Conservation (phyloP, 768 basidiomycete genomes). For the Xerocomellus amylosporus region DNA sequence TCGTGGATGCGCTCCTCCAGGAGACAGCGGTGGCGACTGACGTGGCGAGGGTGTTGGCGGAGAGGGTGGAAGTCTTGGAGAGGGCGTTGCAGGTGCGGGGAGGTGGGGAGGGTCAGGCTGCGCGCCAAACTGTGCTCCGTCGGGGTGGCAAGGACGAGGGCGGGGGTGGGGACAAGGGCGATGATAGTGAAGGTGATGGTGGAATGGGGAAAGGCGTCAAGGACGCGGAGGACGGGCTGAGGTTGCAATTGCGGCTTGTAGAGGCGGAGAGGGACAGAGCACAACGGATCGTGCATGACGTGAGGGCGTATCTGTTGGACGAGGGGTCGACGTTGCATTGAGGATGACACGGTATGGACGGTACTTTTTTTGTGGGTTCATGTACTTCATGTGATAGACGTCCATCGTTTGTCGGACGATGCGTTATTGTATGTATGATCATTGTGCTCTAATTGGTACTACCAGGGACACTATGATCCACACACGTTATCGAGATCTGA, state of each 20-base stretch:
- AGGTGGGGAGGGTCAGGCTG: neutral
- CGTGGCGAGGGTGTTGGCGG: conserved; percentile 17
- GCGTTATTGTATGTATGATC: neutral
- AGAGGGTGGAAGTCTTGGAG: conserved; percentile 27
- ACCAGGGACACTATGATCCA: neutral
- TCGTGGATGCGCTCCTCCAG: conserved; percentile 17
- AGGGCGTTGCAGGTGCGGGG: conserved; percentile 10
- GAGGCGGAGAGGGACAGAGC: conserved; percentile 24
- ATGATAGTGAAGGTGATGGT: too few species aligned
- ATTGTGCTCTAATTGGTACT: neutral
- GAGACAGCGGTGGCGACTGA: conserved; percentile 18
- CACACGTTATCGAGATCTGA: neutral
- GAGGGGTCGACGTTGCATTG: neutral
- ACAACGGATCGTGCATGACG: conserved; percentile 11
- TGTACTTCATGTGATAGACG: neutral
- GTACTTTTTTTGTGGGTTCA: neutral
- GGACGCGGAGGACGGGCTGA: conserved; percentile 6
- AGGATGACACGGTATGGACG: neutral
- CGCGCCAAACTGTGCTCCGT: neutral
- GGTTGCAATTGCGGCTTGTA: conserved; percentile 9
- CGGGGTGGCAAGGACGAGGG: neutral
- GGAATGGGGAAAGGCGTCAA: neutral
- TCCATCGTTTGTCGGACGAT: neutral
- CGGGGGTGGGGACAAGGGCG: neutral
- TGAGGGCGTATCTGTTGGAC: conserved; percentile 20